phyloP scores from a whole-genome alignment of 1,284 basidiomycete species.

The Tylopilus orsonianus region DNA sequence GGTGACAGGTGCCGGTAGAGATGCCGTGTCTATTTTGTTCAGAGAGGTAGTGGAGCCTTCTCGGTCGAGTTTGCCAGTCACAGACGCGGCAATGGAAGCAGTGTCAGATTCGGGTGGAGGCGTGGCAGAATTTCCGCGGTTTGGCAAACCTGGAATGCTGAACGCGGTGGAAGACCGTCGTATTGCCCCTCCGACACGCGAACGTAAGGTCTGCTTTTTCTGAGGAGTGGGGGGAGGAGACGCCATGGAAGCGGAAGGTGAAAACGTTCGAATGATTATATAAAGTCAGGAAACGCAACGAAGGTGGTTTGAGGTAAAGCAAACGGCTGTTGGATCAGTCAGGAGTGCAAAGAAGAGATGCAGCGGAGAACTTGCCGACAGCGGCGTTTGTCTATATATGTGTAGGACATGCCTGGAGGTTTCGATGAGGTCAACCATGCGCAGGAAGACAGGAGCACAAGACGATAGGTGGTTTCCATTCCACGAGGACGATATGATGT shows the following conservation, averaged over 20 bases:
- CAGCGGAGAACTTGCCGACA: conserved; percentile 20
- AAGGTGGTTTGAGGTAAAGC: conserved; percentile 11
- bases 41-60: conserved; percentile 31
- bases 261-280: conserved; percentile 3
- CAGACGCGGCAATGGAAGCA: conserved; percentile 25
- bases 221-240: conserved; percentile 30
- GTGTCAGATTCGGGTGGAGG: conserved; percentile 36
- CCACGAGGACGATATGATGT: conserved; percentile 31
- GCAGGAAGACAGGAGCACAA: conserved; percentile 26
- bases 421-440: conserved; percentile 38
- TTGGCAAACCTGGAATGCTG: conserved; percentile 30
- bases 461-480: conserved; percentile 22
- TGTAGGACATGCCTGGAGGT: conserved; percentile 31
- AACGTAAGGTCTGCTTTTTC: conserved; percentile 34
- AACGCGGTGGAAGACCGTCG: conserved; percentile 35
- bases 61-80: conserved; percentile 30
- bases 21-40: conserved; percentile 29
- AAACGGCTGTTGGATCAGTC: conserved; percentile 13
- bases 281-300: conserved; percentile 5
- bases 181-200: conserved; percentile 35
- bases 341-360: conserved; percentile 22
- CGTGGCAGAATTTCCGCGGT: conserved; percentile 26
- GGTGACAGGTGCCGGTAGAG: conserved; percentile 16
- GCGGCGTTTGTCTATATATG: conserved; percentile 31
- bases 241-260: conserved; percentile 18